Percentiles rank a stretch among this genome's conserved stretches.
Evolutionary conservation across 352 stramenopile species (phyloP).

Genomic region (Pythium brassicae): DNA sequence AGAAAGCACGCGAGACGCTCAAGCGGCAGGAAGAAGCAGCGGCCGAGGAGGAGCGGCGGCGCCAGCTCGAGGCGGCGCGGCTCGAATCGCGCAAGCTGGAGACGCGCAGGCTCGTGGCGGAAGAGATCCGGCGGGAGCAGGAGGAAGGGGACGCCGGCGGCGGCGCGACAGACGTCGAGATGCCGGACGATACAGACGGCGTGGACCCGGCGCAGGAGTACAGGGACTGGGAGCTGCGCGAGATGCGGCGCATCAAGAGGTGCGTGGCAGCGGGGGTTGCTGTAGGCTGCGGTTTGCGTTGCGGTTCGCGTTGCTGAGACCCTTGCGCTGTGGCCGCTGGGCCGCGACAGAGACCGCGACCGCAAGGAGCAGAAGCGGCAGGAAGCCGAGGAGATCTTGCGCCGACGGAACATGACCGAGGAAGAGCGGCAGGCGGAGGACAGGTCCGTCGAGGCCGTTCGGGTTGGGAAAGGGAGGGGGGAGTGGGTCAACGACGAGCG

Average conservation of each 20-base stretch:
- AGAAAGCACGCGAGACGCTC: slow-evolving; percentile 83
- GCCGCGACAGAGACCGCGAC: slow-evolving; percentile 68
- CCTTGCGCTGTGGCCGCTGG: background rate
- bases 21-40: slow-evolving; percentile 75
- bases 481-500: background rate
- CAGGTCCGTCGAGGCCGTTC: slow-evolving; percentile 26
- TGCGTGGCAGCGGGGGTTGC: slow-evolving; percentile 13
- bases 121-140: slow-evolving; percentile 71
- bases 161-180: slow-evolving; percentile 74
- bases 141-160: slow-evolving; percentile 33
- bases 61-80: slow-evolving; percentile 42
- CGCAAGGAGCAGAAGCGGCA: slow-evolving; percentile 65
- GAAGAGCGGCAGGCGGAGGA: slow-evolving; percentile 94
- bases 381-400: slow-evolving; percentile 86
- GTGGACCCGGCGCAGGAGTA: slow-evolving; percentile 90
- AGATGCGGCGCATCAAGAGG: slow-evolving; percentile 91
- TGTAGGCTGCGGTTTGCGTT: too few relatives aligned
- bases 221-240: slow-evolving; percentile 91
- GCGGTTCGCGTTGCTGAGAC: background rate
- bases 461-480: too few relatives aligned
- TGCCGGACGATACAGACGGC: slow-evolving; percentile 88
- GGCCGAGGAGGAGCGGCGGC: slow-evolving; percentile 60
- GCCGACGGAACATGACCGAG: slow-evolving; percentile 93
- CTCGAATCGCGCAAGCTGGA: slow-evolving; percentile 57
- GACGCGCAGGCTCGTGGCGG: slow-evolving; percentile 66